Evolutionary conservation across 768 basidiomycete species (phyloP), one percentile per base, ranked within the genome.

Genomic region (Lyophyllum shimeji): DNA sequence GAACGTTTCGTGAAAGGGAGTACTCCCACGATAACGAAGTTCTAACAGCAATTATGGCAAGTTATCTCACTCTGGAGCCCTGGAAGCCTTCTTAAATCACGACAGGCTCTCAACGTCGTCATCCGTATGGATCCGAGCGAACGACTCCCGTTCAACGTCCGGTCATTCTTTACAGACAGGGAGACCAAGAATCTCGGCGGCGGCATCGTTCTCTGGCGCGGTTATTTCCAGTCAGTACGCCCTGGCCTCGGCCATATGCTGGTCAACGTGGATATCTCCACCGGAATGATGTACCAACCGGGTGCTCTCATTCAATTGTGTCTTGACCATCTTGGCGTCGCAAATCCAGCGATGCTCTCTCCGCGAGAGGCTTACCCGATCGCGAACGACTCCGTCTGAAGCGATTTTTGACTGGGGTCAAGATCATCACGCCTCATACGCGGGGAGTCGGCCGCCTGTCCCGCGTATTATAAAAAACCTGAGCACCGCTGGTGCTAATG

Each of bases 161-260:
- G 90, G 0, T 89, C 87, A 0, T 91, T 93, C 70, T 93, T 86
- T 67, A 87, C 86, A 0, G 69, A 80, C 21, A 66, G 71, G 1
- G 87, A 83, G 50, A 77, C 71, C 8, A 78, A 73, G 45, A 62
- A 69, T 25, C 75, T 90, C 23, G 86, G 89, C 0, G 65, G 67
- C 0, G 90, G 91, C 0, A 75, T 93, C 2, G 78, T 83, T 13
- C 76, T 90, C 0, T 89, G 89, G 89, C 78, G 90, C 2, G 90
- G 90, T 0, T 90, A 88, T 53, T 92, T 93, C 70, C 90, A 92
- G 65, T 88, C 86, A 0, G 79, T 90, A 12, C 78, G 90, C 20
- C 89, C 90, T 3, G 82, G 81, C 0, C 76, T 84, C 17, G 83
- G 83, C 0, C 72, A 73, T 0, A 79, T 93, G 62, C 67, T 90